Base-by-base conservation (phyloP, 2,329 filamentous ascomycete genomes). In the Fusarium camptoceras region DNA sequence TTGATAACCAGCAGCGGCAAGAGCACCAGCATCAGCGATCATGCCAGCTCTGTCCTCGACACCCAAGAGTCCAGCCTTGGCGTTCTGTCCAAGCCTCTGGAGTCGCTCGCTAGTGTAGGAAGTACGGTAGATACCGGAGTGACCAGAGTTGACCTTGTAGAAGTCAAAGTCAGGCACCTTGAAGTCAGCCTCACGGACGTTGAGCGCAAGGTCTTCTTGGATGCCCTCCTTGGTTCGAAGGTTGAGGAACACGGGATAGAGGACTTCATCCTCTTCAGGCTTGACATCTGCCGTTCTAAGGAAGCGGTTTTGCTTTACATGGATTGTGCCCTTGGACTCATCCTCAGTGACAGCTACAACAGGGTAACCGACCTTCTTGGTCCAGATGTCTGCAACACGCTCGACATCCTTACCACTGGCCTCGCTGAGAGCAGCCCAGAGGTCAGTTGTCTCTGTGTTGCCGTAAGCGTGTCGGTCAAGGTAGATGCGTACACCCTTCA, bases 401-500 rank as follows among this genome's bases (percentile, higher is more conserved):
- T 94, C 90, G 18, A 98, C 91, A 54, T 94, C 91, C 83, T 98
- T 97, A 66, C 94, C 94, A 77, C 94, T 97, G 20, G 94, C 95
- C 68, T 94, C 91, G 65, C 91, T 92, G 43, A 98, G 86, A 31
- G 94, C 92, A 61, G 91, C 89, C 95, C 95, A 98, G 25, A 98
- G 86, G 76, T 98, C 94, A 55, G 91, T 89, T 2, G 95, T 98
- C 78, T 93, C 87, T 2, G 95, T 98, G 84, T 98, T 98, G 48
- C 93, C 92, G 78, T 96, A 98, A n/a, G 94, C 94, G 78, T 98
- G 94, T 84, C 96, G 97, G 85, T 95, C 97, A 75, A 98, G 88
- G 79, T 98, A 98, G 59, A 89, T 88, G 54, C 94, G 89, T 56
- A 98, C 92, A 77, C 95, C 95, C 79, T 98, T 93, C 78, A 98